Conservation (phyloP, 2,329 filamentous ascomycete genomes). For the Scortechinia acanthostroma region DNA sequence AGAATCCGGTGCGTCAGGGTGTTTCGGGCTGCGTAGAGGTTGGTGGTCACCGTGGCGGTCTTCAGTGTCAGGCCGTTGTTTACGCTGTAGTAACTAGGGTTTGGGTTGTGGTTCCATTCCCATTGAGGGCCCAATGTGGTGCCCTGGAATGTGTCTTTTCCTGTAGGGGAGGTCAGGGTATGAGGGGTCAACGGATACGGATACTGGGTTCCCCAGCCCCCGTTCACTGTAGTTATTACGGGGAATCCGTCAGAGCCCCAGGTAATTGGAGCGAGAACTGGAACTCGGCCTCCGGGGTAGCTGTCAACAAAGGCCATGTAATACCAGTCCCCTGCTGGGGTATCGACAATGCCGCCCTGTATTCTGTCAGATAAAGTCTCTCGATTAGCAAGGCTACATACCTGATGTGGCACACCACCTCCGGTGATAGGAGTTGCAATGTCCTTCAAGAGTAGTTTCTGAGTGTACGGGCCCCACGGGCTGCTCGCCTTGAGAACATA, state of each 20-base stretch:
- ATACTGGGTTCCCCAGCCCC: constrained; percentile 38
- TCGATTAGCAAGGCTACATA: too few species aligned
- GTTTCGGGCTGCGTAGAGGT: constrained; percentile 7
- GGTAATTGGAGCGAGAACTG: too few species aligned
- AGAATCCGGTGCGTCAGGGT: constrained; percentile 23
- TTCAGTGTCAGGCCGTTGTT: constrained; percentile 19
- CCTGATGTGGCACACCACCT: too few species aligned
- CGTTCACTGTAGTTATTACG: too few species aligned
- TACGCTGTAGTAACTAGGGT: constrained; percentile 33
- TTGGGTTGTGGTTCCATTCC: constrained; percentile 60
- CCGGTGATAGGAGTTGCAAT: constrained; percentile 31
- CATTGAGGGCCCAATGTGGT: constrained; percentile 32
- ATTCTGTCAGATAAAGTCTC: too few species aligned
- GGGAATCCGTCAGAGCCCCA: too few species aligned
- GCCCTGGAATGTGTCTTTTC: constrained; percentile 36
- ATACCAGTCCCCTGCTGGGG: too few species aligned
- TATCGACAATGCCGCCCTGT: too few species aligned
- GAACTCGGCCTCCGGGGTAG: too few species aligned
- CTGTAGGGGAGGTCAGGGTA: constrained; percentile 15
- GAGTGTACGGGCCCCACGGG: constrained; percentile 43
- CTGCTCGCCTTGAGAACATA: constrained; percentile 39
- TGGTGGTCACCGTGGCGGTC: constrained; percentile 6
- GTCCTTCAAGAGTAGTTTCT: constrained; percentile 29
- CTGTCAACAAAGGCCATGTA: too few species aligned
- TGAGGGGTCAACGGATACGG: constrained; percentile 20